Evolutionary conservation across 2,329 filamentous ascomycete genomes (phyloP).

Genomic region (Epicoccum sorghinum): DNA sequence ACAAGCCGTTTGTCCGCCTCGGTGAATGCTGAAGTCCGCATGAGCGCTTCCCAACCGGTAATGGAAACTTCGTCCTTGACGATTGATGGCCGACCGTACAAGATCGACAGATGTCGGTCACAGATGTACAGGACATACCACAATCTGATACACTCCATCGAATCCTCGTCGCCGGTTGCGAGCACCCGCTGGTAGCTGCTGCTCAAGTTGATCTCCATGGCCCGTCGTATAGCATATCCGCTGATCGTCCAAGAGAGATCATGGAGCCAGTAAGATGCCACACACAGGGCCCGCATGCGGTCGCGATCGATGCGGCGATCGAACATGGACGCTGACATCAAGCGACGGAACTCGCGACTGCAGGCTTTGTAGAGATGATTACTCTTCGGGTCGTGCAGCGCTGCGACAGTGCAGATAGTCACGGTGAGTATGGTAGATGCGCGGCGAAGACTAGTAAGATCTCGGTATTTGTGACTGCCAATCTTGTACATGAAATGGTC

Average conservation of each 20-base stretch:
- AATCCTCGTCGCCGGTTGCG: conserved; percentile 50
- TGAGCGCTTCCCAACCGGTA: conserved; percentile 62
- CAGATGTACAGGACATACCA: conserved; percentile 68
- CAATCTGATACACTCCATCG: conserved; percentile 61
- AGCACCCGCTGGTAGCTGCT: conserved; percentile 52
- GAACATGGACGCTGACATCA: conserved; percentile 64
- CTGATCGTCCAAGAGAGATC: conserved; percentile 68
- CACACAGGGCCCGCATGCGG: conserved; percentile 64
- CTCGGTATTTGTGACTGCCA: conserved; percentile 52
- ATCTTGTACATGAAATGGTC: conserved; percentile 58
- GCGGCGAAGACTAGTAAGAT: conserved; percentile 56
- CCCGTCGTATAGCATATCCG: conserved; percentile 59
- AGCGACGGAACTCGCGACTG: conserved; percentile 62
- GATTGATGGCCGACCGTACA: conserved; percentile 65
- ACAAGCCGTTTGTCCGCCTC: conserved; percentile 63
- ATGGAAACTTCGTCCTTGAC: conserved; percentile 65
- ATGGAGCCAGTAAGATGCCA: conserved; percentile 68
- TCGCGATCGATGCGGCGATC: conserved; percentile 64
- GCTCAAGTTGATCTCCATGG: conserved; percentile 56
- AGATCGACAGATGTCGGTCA: conserved; percentile 69
- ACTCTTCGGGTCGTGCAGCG: conserved; percentile 63
- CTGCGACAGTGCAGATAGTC: conserved; percentile 63
- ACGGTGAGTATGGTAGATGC: conserved; percentile 62
- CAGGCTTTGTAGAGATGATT: conserved; percentile 60
- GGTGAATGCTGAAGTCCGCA: conserved; percentile 59